Conservation (phyloP, 345 rosid genomes). For the Dipteronia dyeriana region DNA sequence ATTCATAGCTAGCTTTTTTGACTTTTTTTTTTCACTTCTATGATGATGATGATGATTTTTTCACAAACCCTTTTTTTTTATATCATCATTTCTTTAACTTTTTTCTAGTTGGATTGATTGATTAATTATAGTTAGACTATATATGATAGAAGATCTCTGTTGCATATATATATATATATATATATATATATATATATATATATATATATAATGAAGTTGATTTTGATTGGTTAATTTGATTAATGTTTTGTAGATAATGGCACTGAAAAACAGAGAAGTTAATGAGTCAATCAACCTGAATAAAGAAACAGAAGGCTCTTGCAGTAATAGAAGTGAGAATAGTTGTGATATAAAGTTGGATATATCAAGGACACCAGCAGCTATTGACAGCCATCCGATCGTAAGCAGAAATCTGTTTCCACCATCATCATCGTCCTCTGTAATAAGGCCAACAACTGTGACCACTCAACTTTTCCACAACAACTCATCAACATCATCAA, state of each 20-base stretch:
- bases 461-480: conserved; percentile 63
- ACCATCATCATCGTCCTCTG: conserved; percentile 51
- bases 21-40: conserved; percentile 13
- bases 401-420: conserved; percentile 67
- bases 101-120: conserved; percentile 4
- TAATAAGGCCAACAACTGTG: conserved; percentile 32
- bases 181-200: too few relatives aligned
- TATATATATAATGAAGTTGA: neutral
- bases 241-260: conserved; percentile 60
- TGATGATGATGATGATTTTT: conserved; percentile 19
- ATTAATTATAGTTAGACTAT: conserved; percentile 17
- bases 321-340: conserved; percentile 92
- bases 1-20: conserved; percentile 16
- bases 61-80: neutral
- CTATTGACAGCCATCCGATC: conserved; percentile 57
- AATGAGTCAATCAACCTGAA: conserved; percentile 87
- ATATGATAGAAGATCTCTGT: too few relatives aligned
- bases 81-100: conserved; percentile 12
- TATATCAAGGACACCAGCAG: conserved; percentile 72
- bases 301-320: conserved; percentile 92
- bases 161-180: too few relatives aligned
- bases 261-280: conserved; percentile 80
- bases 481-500: conserved; percentile 31
- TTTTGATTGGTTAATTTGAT: conserved; percentile 20
- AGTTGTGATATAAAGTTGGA: conserved; percentile 87